phyloP scores from a whole-genome alignment of 2,329 filamentous ascomycete genomes.

The Fusarium clavum region DNA sequence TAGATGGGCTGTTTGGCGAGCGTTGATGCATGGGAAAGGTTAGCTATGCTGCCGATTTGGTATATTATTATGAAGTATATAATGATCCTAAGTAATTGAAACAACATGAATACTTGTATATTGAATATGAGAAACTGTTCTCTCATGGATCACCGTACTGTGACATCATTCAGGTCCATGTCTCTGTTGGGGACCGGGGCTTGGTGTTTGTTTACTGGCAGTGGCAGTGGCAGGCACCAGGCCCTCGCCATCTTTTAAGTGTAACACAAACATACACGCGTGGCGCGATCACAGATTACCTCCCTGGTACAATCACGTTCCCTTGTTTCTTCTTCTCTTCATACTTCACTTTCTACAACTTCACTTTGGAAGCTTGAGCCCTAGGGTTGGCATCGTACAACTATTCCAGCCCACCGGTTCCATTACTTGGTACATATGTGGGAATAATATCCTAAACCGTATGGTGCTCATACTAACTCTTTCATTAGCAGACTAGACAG shows the following conservation, averaged over 20 bases:
- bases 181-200: neutral
- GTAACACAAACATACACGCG: neutral
- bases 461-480: neutral
- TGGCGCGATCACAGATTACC: neutral
- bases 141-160: neutral
- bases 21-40: constrained; percentile 7
- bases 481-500: neutral
- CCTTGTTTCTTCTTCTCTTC: neutral
- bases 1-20: constrained; percentile 10
- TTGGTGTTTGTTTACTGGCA: neutral
- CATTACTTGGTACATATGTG: neutral
- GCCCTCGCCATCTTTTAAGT: neutral
- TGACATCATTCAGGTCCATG: neutral
- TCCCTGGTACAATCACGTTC: neutral
- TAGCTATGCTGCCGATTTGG: neutral
- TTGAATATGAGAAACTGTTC: neutral
- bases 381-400: neutral
- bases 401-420: neutral
- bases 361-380: neutral
- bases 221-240: too few relatives aligned
- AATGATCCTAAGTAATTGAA: neutral
- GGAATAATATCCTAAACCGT: neutral
- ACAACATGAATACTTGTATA: neutral
- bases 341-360: neutral
- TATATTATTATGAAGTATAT: neutral